phyloP scores from a whole-genome alignment of 176 grass and related monocot species.

The Tuctoria greenei region DNA sequence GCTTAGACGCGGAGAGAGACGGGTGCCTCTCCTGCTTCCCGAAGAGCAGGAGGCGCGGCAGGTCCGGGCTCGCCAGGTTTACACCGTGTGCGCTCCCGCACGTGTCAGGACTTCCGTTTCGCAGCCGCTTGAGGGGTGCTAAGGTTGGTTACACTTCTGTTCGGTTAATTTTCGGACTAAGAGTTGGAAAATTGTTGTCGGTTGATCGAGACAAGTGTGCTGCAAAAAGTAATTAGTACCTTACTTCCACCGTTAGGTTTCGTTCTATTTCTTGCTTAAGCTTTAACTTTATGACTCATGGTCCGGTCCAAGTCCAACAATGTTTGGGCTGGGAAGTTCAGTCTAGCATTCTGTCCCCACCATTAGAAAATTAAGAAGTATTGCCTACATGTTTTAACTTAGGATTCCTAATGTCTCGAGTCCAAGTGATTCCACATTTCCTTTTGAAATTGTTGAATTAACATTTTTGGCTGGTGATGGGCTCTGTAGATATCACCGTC shows the following conservation, averaged over 20 bases:
- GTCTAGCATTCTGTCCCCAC: not conserved
- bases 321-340: not conserved
- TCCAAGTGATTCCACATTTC: not conserved
- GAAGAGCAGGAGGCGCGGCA: slow-evolving; percentile 29
- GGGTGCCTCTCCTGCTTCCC: slow-evolving; percentile 57
- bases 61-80: slow-evolving; percentile 38
- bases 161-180: not conserved
- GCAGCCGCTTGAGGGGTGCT: slow-evolving; percentile 21
- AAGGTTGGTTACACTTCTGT: slow-evolving; percentile 41
- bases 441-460: slow-evolving; percentile 9
- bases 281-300: not conserved
- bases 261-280: not conserved
- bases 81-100: slow-evolving; percentile 55
- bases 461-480: not conserved
- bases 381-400: not conserved
- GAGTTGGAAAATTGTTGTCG: not conserved
- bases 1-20: slow-evolving; percentile 21
- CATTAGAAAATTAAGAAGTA: not conserved
- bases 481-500: not conserved
- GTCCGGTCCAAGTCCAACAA: slow-evolving; percentile 28
- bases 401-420: not conserved
- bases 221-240: not conserved
- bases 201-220: not conserved
- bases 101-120: slow-evolving; percentile 25
- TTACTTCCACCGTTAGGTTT: slow-evolving; percentile 14